These are phyloP conservation scores for Alternaria brassicae DNA, from an alignment of 2,329 filamentous ascomycete genomes.

Conservation along the genomic window DNA sequence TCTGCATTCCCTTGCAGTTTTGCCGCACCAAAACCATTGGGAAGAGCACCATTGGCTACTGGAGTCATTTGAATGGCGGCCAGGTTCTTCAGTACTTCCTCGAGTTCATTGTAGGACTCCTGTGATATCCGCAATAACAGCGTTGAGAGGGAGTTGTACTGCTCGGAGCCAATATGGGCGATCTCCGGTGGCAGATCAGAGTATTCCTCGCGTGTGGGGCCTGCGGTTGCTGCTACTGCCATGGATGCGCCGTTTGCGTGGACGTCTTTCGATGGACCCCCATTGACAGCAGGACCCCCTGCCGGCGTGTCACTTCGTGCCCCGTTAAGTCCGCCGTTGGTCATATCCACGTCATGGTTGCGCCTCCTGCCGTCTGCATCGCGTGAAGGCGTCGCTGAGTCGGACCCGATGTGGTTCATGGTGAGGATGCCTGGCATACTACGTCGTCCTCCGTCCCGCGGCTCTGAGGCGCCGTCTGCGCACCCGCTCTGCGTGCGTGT, in stretches of 20 bases:
- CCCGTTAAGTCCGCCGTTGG: conserved; percentile 38
- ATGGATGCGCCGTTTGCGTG: conserved; percentile 27
- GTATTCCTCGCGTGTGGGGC: conserved; percentile 27
- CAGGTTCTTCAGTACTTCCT: conserved; percentile 73
- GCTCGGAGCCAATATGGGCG: conserved; percentile 71
- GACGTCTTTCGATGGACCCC: conserved; percentile 13
- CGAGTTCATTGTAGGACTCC: conserved; percentile 79
- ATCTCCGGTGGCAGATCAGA: conserved; percentile 59
- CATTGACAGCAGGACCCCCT: conserved; percentile 19
- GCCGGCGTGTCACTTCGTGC: conserved; percentile 23
- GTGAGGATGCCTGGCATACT: conserved; percentile 59
- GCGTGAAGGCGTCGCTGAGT: conserved; percentile 41
- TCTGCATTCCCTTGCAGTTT: conserved; percentile 41
- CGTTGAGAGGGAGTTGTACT: conserved; percentile 76
- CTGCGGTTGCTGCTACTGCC: conserved; percentile 14
- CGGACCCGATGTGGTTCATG: conserved; percentile 56
- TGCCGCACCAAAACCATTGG: conserved; percentile 49
- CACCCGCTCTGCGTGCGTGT: conserved; percentile 24
- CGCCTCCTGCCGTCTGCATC: conserved; percentile 43
- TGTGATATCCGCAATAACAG: conserved; percentile 82
- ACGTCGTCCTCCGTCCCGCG: conserved; percentile 40
- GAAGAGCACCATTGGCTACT: conserved; percentile 57
- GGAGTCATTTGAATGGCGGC: conserved; percentile 69
- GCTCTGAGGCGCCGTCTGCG: conserved; percentile 43
- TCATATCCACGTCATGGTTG: conserved; percentile 37